Conservation (phyloP, 441 rosid species). For the Rhodomyrtus psidioides region DNA sequence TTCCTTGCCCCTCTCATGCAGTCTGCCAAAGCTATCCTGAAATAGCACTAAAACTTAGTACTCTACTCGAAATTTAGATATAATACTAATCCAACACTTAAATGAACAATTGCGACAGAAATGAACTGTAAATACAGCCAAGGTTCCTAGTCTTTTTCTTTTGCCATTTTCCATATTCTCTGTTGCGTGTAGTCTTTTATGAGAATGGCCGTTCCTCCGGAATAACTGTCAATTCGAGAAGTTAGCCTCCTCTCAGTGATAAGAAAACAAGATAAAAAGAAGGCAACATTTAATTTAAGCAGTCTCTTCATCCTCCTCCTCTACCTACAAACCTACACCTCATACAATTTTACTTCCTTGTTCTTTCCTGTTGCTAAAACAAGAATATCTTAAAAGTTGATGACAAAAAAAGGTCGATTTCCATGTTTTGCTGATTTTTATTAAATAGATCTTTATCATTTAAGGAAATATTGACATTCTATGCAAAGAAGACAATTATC, state of each 20-base stretch:
- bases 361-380: neutral
- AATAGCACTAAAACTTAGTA: neutral
- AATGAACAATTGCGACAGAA: neutral
- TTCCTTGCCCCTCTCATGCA: conserved; percentile 92
- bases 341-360: neutral
- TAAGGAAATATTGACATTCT: neutral
- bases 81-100: neutral
- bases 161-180: neutral
- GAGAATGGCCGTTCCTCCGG: neutral
- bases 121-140: neutral
- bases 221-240: neutral
- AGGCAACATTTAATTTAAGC: neutral
- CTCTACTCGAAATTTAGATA: neutral
- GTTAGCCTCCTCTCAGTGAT: neutral
- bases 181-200: neutral
- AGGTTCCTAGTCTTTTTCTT: neutral
- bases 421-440: neutral
- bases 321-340: neutral
- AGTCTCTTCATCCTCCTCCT: neutral
- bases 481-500: neutral
- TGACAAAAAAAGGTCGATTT: neutral
- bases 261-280: neutral
- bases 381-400: neutral
- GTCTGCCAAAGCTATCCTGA: conserved; percentile 88
- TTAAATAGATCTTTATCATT: neutral